Evolutionary conservation across 768 basidiomycete species (phyloP).

Genomic region (Neoboletus magnificus): DNA sequence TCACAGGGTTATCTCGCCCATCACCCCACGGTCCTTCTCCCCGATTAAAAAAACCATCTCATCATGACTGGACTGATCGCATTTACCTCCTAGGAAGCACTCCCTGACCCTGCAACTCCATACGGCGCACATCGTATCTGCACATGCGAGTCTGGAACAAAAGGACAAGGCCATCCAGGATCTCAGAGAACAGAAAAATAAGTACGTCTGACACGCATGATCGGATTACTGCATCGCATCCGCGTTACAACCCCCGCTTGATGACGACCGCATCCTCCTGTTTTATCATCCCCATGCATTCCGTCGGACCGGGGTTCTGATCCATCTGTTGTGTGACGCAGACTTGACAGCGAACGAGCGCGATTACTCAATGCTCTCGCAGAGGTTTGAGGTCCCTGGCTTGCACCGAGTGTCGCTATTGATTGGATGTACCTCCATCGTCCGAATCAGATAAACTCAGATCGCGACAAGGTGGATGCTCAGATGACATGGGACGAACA

Average conservation of each 20-base stretch:
- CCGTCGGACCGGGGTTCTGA: slow-evolving; percentile 16
- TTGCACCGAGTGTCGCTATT: slow-evolving; percentile 6
- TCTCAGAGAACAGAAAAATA: slow-evolving; percentile 79
- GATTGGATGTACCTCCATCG: slow-evolving; percentile 4
- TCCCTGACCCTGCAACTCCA: slow-evolving; percentile 80
- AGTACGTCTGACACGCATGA: slow-evolving; percentile 43
- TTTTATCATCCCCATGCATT: background rate
- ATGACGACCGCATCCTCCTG: background rate
- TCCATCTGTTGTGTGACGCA: slow-evolving; percentile 24
- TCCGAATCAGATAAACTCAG: slow-evolving; percentile 67
- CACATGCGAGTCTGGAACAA: slow-evolving; percentile 74
- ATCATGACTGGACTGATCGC: slow-evolving; percentile 10
- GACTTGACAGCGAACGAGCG: slow-evolving; percentile 74
- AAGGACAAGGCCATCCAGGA: slow-evolving; percentile 79
- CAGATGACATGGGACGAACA: slow-evolving; percentile 1
- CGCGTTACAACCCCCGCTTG: background rate
- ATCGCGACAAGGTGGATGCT: slow-evolving; percentile 62
- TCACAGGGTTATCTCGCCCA: background rate
- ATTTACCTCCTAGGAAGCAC: slow-evolving; percentile 57
- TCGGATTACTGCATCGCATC: background rate
- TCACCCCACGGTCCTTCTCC: background rate
- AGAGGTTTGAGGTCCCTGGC: slow-evolving; percentile 48
- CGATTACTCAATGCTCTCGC: slow-evolving; percentile 63
- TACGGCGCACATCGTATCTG: slow-evolving; percentile 83
- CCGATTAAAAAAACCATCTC: background rate